Percentiles rank a stretch among this genome's conserved stretches.
phyloP scores from a whole-genome alignment of 2,329 filamentous ascomycete genomes.

The Apiospora sp. region DNA sequence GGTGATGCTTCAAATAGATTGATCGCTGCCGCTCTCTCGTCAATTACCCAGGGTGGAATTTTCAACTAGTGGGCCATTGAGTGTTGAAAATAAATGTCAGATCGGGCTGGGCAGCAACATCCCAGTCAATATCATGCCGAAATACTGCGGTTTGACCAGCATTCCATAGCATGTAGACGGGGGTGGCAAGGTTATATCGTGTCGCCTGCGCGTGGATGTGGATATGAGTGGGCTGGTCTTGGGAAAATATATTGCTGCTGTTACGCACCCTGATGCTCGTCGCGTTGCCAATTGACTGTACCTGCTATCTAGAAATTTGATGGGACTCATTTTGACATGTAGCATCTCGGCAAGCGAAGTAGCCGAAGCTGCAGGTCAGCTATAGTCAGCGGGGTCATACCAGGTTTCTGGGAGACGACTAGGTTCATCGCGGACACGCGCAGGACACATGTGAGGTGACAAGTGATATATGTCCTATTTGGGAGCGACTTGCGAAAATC shows the following conservation, averaged over 20 bases:
- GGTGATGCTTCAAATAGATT: constrained; percentile 9
- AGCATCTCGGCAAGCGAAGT: constrained; percentile 5
- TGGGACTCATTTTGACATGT: neutral
- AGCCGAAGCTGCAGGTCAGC: constrained; percentile 13
- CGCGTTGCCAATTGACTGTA: neutral
- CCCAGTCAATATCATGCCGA: neutral
- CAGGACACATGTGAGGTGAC: constrained; percentile 4
- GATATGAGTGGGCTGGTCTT: neutral
- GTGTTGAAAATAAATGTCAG: constrained; percentile 12
- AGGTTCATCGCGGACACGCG: neutral
- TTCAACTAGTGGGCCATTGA: neutral
- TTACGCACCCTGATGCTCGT: neutral
- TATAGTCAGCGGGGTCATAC: constrained; percentile 15
- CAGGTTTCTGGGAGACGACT: constrained; percentile 10
- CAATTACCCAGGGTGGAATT: neutral
- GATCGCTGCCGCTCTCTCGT: neutral
- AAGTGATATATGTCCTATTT: constrained; percentile 7
- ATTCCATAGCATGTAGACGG: neutral
- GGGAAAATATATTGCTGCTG: neutral
- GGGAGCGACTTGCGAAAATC: neutral
- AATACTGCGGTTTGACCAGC: neutral
- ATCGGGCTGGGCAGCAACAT: constrained; percentile 1
- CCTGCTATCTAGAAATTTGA: neutral
- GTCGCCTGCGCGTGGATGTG: neutral
- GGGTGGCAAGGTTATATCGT: constrained; percentile 15